Percentiles rank a stretch among this genome's conserved stretches.
Conservation (phyloP, 2,329 filamentous ascomycete species). For the Aureobasidium vineae region DNA sequence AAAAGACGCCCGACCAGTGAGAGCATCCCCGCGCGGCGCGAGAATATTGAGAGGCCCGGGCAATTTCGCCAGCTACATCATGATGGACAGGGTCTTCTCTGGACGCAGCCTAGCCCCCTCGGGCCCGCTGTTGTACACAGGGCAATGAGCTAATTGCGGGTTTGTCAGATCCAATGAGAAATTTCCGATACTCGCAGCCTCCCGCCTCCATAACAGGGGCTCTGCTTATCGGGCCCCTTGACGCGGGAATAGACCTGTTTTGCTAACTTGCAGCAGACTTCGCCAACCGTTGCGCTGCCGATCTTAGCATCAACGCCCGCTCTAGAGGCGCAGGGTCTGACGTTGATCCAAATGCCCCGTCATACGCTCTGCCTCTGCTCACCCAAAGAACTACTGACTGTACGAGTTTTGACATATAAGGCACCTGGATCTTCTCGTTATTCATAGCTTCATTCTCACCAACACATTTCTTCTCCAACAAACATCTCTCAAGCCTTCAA, state of each 20-base stretch:
- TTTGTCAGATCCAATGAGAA: conserved; percentile 9
- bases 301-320: conserved; percentile 10
- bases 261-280: not conserved
- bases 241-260: conserved; percentile 11
- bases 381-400: not conserved
- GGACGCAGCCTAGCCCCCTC: conserved; percentile 6
- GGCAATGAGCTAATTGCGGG: conserved; percentile 23
- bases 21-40: not conserved
- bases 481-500: not conserved
- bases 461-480: not conserved
- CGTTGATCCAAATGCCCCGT: conserved; percentile 26
- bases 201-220: conserved; percentile 12
- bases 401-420: conserved; percentile 22
- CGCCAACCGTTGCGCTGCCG: conserved; percentile 7
- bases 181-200: conserved; percentile 9
- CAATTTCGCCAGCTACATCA: conserved; percentile 17
- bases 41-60: not conserved
- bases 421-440: not conserved
- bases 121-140: conserved; percentile 2
- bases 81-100: conserved; percentile 23
- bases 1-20: not conserved
- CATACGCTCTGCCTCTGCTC: conserved; percentile 7
- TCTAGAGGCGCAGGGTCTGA: conserved; percentile 28
- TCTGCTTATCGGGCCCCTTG: not conserved
- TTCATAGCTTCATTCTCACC: not conserved